Base-by-base conservation (phyloP, 169 alveolate genomes). In the Plasmodium knowlesi region DNA sequence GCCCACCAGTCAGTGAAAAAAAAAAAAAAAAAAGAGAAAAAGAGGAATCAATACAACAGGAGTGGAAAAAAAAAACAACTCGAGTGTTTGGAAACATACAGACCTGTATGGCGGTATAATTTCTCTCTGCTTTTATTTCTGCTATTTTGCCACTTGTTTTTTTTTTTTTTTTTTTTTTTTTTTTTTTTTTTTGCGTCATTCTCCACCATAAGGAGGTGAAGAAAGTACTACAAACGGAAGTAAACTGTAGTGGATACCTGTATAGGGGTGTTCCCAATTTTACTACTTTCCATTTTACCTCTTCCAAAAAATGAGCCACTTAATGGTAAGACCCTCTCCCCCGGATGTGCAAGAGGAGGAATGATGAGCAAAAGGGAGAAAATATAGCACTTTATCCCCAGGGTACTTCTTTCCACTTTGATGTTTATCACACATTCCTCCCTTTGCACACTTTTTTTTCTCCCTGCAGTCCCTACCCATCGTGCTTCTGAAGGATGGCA, bases 401-500 rank as follows among this genome's bases (percentile, higher is more conserved):
- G 37, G 30, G 37, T 9, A 8, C 19, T 50, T 9, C 28, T 19
- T 6, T 22, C 12, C 54, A 43, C 54, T 2, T 0, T n/a, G n/a
- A n/a, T n/a, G n/a, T 43, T 9, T 4, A 0, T 41, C 50, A 1
- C n/a, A 43, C 54, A 43, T n/a, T 50, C 61, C 61, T 50, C 10
- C 16, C 3, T 22, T 0, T 39, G 41, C 57, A 43, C 57, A 10
- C 32, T 2, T 9, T 39, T 1, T 9, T 5, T 39, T 39, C 5
- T 5, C 46, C 46, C 46, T 72, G 46, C 92, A 93, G 96, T 98
- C 97, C 92, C 97, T 97, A 22, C 99, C 98, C 74, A 98, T 99
- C 71, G 96, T 99, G 39, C 97, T 99, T 30, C 96, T 98, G 88
- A 98, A 97, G 98, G 99, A 99, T 90, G 99, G 99, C 30, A 98